A percentile compares a stretch with the other conserved stretches of the same genome.
phyloP scores from a whole-genome alignment of 139 green algal species.

The Chlorokybus atmophyticus region DNA sequence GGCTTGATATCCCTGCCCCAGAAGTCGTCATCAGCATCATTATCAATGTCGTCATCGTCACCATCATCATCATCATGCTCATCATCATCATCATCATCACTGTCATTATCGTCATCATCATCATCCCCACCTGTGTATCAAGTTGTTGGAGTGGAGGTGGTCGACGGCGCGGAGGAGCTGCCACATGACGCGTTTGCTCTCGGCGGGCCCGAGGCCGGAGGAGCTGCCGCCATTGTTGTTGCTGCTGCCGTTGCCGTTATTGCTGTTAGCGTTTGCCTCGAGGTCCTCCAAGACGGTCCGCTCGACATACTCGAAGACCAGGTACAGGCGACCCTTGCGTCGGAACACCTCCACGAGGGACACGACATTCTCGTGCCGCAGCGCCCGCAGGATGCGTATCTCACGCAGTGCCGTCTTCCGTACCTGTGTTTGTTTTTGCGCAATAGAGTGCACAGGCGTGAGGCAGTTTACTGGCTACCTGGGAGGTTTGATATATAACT shows the following conservation, averaged over 20 bases:
- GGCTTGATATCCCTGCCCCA: too few species aligned
- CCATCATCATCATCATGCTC: constrained; percentile 1
- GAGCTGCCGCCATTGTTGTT: too few species aligned
- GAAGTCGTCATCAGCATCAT: too few species aligned
- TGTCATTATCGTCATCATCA: background rate
- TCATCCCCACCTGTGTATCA: constrained; percentile 28
- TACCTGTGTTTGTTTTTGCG: too few species aligned
- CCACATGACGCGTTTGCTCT: constrained; percentile 42
- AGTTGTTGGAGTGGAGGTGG: constrained; percentile 51
- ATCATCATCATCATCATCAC: constrained; percentile 3
- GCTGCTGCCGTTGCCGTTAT: too few species aligned
- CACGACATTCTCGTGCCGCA: constrained; percentile 74
- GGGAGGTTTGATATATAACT: too few species aligned
- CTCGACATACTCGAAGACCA: constrained; percentile 88
- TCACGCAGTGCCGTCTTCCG: too few species aligned
- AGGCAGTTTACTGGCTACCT: too few species aligned
- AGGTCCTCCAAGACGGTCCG: constrained; percentile 63
- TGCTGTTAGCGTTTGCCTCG: constrained; percentile 45
- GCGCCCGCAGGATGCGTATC: constrained; percentile 45
- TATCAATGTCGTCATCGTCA: constrained; percentile 42
- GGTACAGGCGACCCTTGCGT: constrained; percentile 62
- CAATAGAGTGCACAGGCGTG: too few species aligned
- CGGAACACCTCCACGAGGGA: constrained; percentile 75
- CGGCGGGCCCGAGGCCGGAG: constrained; percentile 26
- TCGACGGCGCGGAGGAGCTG: constrained; percentile 58